These are phyloP conservation scores for Saccharomycopsis fibuligera DNA, from an alignment of 805 yeast genomes.

Conservation along the genomic window DNA sequence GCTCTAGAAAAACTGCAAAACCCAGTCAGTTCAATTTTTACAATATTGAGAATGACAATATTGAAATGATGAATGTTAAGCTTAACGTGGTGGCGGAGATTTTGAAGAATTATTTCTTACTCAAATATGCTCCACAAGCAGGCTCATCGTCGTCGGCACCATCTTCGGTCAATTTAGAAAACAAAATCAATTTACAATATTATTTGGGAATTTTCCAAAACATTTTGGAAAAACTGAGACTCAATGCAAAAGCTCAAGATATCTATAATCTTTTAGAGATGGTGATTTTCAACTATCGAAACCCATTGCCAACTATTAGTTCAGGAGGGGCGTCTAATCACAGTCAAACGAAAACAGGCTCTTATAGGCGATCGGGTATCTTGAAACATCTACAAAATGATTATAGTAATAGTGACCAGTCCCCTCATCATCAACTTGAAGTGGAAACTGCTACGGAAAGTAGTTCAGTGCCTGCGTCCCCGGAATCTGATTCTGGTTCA, in stretches of 20 bases:
- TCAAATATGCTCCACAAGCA: not conserved
- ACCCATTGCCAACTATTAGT: too few relatives aligned
- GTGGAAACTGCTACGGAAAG: too few relatives aligned
- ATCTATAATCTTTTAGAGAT: slow-evolving; percentile 13
- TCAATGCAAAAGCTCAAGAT: slow-evolving; percentile 14
- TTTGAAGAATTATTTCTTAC: slow-evolving; percentile 11
- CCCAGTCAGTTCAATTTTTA: slow-evolving; percentile 10
- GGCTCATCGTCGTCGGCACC: not conserved
- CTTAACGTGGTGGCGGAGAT: slow-evolving; percentile 14
- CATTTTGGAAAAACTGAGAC: slow-evolving; percentile 4
- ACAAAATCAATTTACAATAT: slow-evolving; percentile 7
- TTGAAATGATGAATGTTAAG: slow-evolving; percentile 11
- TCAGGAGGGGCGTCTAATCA: too few relatives aligned
- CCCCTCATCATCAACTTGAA: too few relatives aligned
- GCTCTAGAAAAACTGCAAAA: not conserved
- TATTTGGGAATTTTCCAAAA: slow-evolving; percentile 12
- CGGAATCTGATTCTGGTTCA: too few relatives aligned
- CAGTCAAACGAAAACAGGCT: too few relatives aligned
- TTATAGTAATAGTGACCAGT: too few relatives aligned
- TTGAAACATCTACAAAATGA: too few relatives aligned
- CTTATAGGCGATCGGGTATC: too few relatives aligned
- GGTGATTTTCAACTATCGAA: slow-evolving; percentile 6
- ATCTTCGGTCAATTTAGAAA: not conserved
- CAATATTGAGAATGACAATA: slow-evolving; percentile 1
- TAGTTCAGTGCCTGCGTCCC: too few relatives aligned